Evolutionary conservation across 2,329 filamentous ascomycete species (phyloP), one percentile per base, ranked within the genome.

Genomic region (Colletotrichum truncatum): DNA sequence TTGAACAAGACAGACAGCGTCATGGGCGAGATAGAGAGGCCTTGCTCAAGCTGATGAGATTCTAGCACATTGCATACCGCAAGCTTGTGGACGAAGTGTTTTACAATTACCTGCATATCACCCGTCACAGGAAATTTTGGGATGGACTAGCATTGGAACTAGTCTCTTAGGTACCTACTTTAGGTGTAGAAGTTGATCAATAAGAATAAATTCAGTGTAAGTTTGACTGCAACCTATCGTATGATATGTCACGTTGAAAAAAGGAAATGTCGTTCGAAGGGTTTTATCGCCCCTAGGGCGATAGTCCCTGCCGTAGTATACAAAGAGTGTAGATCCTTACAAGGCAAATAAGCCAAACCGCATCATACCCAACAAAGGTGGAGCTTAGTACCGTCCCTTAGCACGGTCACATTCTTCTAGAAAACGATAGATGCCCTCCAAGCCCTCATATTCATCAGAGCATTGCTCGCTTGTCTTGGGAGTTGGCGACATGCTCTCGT

Each of bases 381-480:
- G 23, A 39, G 16, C 23, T n/a, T 3, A 21, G 16, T 16, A 67
- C 49, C 73, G 74, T 18, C 76, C 77, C 62, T 74, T 71, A 38
- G 75, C 75, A 25, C 81, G 80, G 65, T 88, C 85, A 69, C 86
- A 89, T 70, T 87, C 86, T 70, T 87, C 85, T 28, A 89, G 64
- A 67, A 89, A 89, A 14, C 81, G 80, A 71, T 88, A 86, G 34
- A 89, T 83, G 4, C 85, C 86, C 64, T 87, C 84, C 3, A 88
- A 69, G 1, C 86, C 85, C 53, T 88, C 85, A 66, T 82, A 86
- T 3, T 84, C 82, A 46, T 82, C 79, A 1, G n/a, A n/a, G n/a
- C n/a, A n/a, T n/a, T 80, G 79, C 67, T 80, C 81, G 69, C 78
- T 83, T 41, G 72, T 23, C n/a, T 73, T 68, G 2, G 78, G 78